A percentile compares a stretch with the other conserved stretches of the same genome.
phyloP scores from a whole-genome alignment of 148 eudicot genomes.

The Bassia scoparia region DNA sequence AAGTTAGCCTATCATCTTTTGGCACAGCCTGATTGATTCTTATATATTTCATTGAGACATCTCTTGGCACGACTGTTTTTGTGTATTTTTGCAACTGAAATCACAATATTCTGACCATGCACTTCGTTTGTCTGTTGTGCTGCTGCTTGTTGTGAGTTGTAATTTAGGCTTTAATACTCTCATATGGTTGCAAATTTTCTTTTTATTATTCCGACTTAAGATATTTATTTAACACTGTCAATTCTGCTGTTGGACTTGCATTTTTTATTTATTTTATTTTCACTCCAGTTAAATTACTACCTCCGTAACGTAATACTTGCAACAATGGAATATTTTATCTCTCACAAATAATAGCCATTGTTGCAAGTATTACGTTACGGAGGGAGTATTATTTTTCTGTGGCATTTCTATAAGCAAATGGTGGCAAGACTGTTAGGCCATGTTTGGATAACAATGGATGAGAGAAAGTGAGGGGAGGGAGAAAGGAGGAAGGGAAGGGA shows the following conservation, averaged over 20 bases:
- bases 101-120: background rate
- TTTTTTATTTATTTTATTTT: background rate
- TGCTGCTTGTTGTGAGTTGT: background rate
- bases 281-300: background rate
- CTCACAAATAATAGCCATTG: too few species aligned
- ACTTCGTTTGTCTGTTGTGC: background rate
- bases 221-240: background rate
- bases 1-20: background rate
- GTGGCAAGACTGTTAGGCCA: background rate
- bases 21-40: background rate
- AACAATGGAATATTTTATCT: too few species aligned
- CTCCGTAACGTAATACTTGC: too few species aligned
- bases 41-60: background rate
- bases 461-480: too few species aligned
- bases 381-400: background rate
- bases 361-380: too few species aligned
- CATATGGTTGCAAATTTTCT: background rate
- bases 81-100: background rate
- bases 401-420: background rate
- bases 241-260: background rate
- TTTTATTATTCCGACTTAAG: background rate
- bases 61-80: background rate
- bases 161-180: background rate
- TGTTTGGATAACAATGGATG: too few species aligned
- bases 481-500: too few species aligned